phyloP scores from a whole-genome alignment of 2,329 filamentous ascomycete genomes.

The Sporothrix schenckii region DNA sequence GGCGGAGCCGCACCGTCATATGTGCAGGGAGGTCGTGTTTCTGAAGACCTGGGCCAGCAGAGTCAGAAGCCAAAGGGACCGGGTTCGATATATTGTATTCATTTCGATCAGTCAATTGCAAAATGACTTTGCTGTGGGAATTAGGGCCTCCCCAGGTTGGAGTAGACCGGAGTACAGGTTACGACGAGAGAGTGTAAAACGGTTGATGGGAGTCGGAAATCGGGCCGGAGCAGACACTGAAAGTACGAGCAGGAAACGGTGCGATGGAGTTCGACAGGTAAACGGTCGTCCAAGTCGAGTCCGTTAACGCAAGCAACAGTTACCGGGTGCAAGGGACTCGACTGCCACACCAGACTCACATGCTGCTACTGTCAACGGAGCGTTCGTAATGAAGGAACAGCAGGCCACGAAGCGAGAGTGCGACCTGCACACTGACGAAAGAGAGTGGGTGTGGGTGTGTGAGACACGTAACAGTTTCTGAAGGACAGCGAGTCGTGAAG shows the following conservation, averaged over 20 bases:
- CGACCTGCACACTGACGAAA: background rate
- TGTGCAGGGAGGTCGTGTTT: background rate
- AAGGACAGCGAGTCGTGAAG: background rate
- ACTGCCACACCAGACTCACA: background rate
- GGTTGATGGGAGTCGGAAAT: background rate
- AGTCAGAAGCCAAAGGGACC: background rate
- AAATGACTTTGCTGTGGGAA: background rate
- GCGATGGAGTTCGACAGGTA: background rate
- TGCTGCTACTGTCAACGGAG: background rate
- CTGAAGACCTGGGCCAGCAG: background rate
- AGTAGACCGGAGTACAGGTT: background rate
- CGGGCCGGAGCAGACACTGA: no score
- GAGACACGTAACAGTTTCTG: background rate
- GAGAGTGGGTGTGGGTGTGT: slow-evolving; percentile 8
- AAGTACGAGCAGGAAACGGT: background rate
- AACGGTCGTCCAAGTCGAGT: background rate
- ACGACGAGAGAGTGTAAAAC: background rate
- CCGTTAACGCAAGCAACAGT: background rate
- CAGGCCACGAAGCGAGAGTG: slow-evolving; percentile 5
- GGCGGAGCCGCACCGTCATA: background rate
- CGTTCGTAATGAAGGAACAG: background rate
- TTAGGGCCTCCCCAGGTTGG: background rate
- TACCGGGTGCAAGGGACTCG: no score
- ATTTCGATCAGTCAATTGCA: background rate
- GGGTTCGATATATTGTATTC: background rate